phyloP scores from a whole-genome alignment of 805 yeast species.

The Millerozyma acaciae region DNA sequence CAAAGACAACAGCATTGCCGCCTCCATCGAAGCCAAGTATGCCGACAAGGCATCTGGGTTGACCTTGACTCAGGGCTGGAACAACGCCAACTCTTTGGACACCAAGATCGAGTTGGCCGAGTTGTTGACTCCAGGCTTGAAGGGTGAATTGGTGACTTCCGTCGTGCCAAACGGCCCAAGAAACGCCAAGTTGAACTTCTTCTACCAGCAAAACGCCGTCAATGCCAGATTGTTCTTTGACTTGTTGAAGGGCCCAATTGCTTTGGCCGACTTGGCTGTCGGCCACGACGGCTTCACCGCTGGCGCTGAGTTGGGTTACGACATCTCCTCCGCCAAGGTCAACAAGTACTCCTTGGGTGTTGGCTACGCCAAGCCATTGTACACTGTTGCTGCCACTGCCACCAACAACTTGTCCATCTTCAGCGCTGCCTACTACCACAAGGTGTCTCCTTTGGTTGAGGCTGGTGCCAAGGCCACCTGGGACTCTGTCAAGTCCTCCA shows the following conservation, averaged over 20 bases:
- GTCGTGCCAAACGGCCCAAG: constrained; percentile 81
- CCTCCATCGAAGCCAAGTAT: constrained; percentile 87
- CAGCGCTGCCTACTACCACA: constrained; percentile 96
- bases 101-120: constrained; percentile 92
- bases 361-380: constrained; percentile 87
- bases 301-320: constrained; percentile 97
- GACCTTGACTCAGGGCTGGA: constrained; percentile 96
- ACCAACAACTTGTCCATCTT: constrained; percentile 82
- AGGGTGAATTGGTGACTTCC: constrained; percentile 84
- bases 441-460: constrained; percentile 84
- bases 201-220: constrained; percentile 88
- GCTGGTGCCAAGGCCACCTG: constrained; percentile 98
- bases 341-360: constrained; percentile 91
- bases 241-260: constrained; percentile 90
- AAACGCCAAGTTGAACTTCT: constrained; percentile 85
- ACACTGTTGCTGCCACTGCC: constrained; percentile 81
- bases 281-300: constrained; percentile 96
- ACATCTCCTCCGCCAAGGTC: constrained; percentile 86
- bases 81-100: constrained; percentile 85
- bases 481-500: constrained; percentile 79
- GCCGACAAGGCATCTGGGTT: constrained; percentile 90
- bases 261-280: constrained; percentile 90
- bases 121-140: constrained; percentile 91
- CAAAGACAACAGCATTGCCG: constrained; percentile 77
- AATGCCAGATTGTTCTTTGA: constrained; percentile 94